Conservation (phyloP, 2,329 filamentous ascomycete genomes). For the Cadophora gregata region DNA sequence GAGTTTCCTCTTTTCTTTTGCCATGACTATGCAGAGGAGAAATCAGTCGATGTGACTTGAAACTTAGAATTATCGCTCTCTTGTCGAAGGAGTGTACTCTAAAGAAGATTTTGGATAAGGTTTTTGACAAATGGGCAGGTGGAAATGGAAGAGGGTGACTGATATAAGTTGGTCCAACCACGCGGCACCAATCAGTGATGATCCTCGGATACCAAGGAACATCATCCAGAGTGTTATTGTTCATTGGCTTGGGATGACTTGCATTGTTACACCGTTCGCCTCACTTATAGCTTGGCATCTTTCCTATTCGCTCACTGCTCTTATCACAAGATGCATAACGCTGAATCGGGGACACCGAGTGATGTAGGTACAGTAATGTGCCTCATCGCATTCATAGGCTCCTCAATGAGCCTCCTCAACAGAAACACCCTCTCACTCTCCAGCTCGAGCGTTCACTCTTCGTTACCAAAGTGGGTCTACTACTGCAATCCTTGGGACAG, state of each 20-base stretch:
- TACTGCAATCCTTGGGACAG: too few species aligned
- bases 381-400: neutral
- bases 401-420: neutral
- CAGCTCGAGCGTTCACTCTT: neutral
- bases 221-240: neutral
- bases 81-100: slow-evolving; percentile 8
- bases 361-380: neutral
- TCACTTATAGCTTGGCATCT: slow-evolving; percentile 3
- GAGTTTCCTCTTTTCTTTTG: neutral
- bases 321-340: neutral
- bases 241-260: neutral
- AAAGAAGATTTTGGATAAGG: slow-evolving; percentile 14
- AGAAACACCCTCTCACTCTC: neutral
- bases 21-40: neutral
- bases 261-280: neutral
- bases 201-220: slow-evolving; percentile 17
- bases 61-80: slow-evolving; percentile 2
- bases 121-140: slow-evolving; percentile 13
- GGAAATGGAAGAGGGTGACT: slow-evolving; percentile 15
- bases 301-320: slow-evolving; percentile 6
- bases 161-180: slow-evolving; percentile 5
- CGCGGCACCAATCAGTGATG: slow-evolving; percentile 17
- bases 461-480: too few species aligned
- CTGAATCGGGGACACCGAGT: neutral
- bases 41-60: slow-evolving; percentile 4